Percentiles rank a stretch among this genome's conserved stretches.
phyloP scores from a whole-genome alignment of 345 rosid genomes.

The Sisymbrium irio region DNA sequence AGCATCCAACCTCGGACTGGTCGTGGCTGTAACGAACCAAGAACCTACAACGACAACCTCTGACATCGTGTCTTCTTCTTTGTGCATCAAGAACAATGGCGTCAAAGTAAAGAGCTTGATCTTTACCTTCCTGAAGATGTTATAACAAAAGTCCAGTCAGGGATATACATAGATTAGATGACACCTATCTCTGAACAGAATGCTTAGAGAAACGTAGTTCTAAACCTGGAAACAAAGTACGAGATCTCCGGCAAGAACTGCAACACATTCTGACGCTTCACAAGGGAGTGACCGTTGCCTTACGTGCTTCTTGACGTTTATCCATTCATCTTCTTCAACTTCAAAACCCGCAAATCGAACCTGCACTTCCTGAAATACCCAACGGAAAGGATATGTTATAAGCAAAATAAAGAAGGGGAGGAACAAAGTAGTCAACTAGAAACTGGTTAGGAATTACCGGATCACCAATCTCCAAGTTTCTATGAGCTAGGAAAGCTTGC shows the following conservation, averaged over 20 bases:
- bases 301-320: conserved; percentile 69
- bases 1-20: conserved; percentile 72
- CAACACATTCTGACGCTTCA: conserved; percentile 98
- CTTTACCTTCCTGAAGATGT: conserved; percentile 87
- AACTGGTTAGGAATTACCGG: conserved; percentile 45
- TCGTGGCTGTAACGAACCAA: conserved; percentile 97
- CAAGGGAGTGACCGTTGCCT: conserved; percentile 98
- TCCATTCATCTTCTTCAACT: conserved; percentile 97
- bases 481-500: conserved; percentile 65
- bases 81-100: conserved; percentile 97
- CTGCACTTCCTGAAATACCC: conserved; percentile 76
- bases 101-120: conserved; percentile 95
- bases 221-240: conserved; percentile 96
- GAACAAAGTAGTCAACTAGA: conserved; percentile 12
- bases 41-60: conserved; percentile 99
- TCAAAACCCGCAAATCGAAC: conserved; percentile 96
- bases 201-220: not conserved
- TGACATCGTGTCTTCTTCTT: conserved; percentile 93
- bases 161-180: not conserved
- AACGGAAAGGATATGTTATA: conserved; percentile 14
- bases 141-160: not conserved
- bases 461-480: conserved; percentile 68
- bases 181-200: not conserved
- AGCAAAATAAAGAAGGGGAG: conserved; percentile 10
- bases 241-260: conserved; percentile 97